Evolutionary conservation across 1,139 yeast species (phyloP).

Genomic region (Hansenula lynferdii): DNA sequence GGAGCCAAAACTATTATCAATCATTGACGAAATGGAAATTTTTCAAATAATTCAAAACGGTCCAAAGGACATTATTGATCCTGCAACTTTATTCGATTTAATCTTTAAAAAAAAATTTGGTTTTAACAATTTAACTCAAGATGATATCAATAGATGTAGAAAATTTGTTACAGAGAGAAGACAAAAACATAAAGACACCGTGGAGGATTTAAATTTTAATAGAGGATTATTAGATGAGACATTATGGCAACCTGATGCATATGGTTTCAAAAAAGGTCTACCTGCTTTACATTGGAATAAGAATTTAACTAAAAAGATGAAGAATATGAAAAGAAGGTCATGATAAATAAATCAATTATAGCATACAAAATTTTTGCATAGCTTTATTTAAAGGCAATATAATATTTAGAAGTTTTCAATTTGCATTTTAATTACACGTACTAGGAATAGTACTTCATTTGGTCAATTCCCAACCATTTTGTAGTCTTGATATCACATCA

Average conservation of each 20-base stretch:
- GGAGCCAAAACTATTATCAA: slow-evolving; percentile 53
- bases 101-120: slow-evolving; percentile 69
- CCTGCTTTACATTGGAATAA: slow-evolving; percentile 38
- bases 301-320: slow-evolving; percentile 31
- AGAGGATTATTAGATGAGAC: slow-evolving; percentile 27
- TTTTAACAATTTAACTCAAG: slow-evolving; percentile 73
- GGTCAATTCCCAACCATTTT: slow-evolving; percentile 34
- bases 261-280: slow-evolving; percentile 31
- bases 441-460: slow-evolving; percentile 10
- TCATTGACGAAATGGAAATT: slow-evolving; percentile 74
- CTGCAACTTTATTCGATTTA: slow-evolving; percentile 67
- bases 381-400: too few species aligned
- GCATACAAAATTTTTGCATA: too few species aligned
- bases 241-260: slow-evolving; percentile 30
- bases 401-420: too few species aligned
- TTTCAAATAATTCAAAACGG: slow-evolving; percentile 82
- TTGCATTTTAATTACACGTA: not conserved
- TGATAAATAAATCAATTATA: not conserved
- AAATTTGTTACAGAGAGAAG: slow-evolving; percentile 69
- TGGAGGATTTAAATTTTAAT: slow-evolving; percentile 18
- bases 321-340: slow-evolving; percentile 27
- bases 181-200: slow-evolving; percentile 16
- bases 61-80: slow-evolving; percentile 72
- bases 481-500: slow-evolving; percentile 31
- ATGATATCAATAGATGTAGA: slow-evolving; percentile 72